Evolutionary conservation across 345 rosid species (phyloP), one percentile per base, ranked within the genome.

Genomic region (Noccaea bulbosa): DNA sequence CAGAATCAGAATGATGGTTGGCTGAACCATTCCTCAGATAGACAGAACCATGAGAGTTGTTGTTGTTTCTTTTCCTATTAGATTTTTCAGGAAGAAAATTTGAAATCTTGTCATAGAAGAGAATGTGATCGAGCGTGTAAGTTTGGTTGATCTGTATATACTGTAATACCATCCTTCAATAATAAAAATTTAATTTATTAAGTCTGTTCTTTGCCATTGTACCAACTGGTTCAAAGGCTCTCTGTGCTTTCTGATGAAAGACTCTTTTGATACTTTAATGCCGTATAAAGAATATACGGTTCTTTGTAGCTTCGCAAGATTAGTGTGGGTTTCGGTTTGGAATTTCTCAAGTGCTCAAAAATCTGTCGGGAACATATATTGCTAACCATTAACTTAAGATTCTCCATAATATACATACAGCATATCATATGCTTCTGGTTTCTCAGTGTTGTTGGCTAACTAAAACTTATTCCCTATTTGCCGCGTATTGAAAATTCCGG

Each of bases 1-100:
- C 58, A 5, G 70, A 53, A 35, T 63, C 64, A 45, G 52, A 73
- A 58, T 73, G 54, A 74, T 39, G 60, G n/a, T 49, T 65, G 52
- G 45, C 44, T 39, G 59, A 33, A 0, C 58, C 58, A 72, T 37
- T 55, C 52, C 57, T 38, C 0, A 39, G 72, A 48, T 54, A 20
- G 30, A 33, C 6, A 37, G 48, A 72, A 15, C 20, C 7, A 34
- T 10, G 35, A 38, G 65, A 65, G 44, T 49, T 45, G 63, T 62
- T 61, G 62, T 59, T 47, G 50, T 72, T 55, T 24, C 8, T 14
- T 54, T 37, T 22, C 8, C 43, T 47, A 37, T 8, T 30, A 72
- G 49, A 65, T 32, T 46, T 34, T 65, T 22, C 11, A 37, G 37
- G 11, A 46, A 61, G 50, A 71, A 60, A 34, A 5, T n/a, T 20